Evolutionary conservation across 441 rosid species (phyloP), one percentile per base, ranked within the genome.

Genomic region (Brassica hybrid): DNA sequence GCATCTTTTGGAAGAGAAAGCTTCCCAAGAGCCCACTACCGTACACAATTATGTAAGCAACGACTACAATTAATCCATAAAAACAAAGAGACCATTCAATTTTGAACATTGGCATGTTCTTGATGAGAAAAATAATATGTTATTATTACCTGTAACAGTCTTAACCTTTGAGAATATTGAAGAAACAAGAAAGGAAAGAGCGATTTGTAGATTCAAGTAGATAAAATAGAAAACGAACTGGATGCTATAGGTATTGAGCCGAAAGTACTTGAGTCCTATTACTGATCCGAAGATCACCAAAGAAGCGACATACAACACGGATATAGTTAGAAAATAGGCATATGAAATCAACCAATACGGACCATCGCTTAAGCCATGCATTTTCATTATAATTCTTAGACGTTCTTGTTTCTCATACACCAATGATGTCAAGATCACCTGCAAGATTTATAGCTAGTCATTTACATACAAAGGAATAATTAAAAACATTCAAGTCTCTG

Each of bases 341-440:
- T 96, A 96, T 12, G 98, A 83, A 71, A 94, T 92, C 83, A 94
- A 54, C 98, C 97, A 96, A 77, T 94, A 96, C 72, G 99, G 97
- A 72, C 93, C 97, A 77, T 94, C 97, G n/a, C 98, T 92, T 73
- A 96, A 91, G 58, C 98, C 98, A 1, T 96, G 99, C 99, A 96
- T 94, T 86, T 94, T 94, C 99, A 94, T 96, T 91, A 96, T 96
- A 73, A 96, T 88, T 79, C 98, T 86, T 75, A 93, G 84, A 61
- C 85, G 91, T 52, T 90, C 84, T 76, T 94, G 88, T 71, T 91
- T 94, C 87, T 96, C 99, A 36, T 94, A 94, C 38, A 96, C 97
- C 76, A 96, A 74, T 9, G 94, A 54, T 75, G 89, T 79, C 86
- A 93, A 79, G 54, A 88, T 83, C 84, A 92, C 97, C 98, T 96